These are phyloP conservation scores for Yamadazyma paraphyllophila DNA, from an alignment of 805 yeast species.

Conservation along the genomic window DNA sequence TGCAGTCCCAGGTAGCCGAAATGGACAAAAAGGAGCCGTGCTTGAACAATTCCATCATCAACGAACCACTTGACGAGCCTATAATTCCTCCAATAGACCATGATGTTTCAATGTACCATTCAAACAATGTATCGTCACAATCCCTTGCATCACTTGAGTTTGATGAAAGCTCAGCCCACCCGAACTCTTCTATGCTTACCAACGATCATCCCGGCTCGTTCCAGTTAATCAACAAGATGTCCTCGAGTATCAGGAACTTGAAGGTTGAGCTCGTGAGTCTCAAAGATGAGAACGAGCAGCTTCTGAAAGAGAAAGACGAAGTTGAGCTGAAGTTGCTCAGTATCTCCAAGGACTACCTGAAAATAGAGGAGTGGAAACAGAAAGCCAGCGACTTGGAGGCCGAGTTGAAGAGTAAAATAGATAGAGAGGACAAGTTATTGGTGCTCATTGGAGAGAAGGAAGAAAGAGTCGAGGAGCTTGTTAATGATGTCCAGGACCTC, in stretches of 20 bases:
- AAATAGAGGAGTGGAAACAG: conserved; percentile 23
- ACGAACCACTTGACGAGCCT: conserved; percentile 1
- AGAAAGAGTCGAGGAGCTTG: conserved; percentile 79
- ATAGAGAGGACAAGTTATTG: conserved; percentile 52
- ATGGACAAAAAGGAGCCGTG: background rate
- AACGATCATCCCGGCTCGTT: conserved; percentile 23
- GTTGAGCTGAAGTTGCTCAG: conserved; percentile 67
- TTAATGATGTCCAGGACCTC: conserved; percentile 84
- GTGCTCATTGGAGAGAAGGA: conserved; percentile 82
- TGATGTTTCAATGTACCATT: conserved; percentile 3
- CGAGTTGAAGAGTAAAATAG: conserved; percentile 4
- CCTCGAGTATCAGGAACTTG: conserved; percentile 71
- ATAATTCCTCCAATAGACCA: background rate
- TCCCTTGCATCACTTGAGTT: conserved; percentile 6
- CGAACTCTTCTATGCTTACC: background rate
- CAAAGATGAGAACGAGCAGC: conserved; percentile 57
- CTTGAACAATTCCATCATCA: background rate
- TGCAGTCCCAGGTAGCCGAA: conserved; percentile 8
- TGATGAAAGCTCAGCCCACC: conserved; percentile 1
- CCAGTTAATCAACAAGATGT: conserved; percentile 72
- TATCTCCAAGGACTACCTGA: conserved; percentile 25
- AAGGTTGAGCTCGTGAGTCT: conserved; percentile 73
- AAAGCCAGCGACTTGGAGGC: conserved; percentile 30
- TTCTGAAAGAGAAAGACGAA: conserved; percentile 57
- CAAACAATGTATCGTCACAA: conserved; percentile 4